A percentile compares a stretch with the other conserved stretches of the same genome.
phyloP scores from a whole-genome alignment of 2,329 filamentous ascomycete species.

The Sordariomycetes sp. region DNA sequence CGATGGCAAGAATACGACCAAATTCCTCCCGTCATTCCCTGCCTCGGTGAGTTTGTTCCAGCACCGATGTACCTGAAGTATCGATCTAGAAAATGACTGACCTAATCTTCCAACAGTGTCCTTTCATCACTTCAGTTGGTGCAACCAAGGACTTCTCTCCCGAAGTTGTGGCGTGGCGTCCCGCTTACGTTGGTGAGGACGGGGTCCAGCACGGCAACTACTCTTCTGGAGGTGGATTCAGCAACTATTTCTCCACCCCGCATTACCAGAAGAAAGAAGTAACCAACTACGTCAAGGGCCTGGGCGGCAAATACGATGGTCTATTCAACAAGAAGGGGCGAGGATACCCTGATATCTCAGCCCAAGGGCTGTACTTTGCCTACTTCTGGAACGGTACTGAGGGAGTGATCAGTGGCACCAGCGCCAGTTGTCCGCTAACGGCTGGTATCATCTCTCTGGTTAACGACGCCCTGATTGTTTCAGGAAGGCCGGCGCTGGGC shows the following conservation, averaged over 20 bases:
- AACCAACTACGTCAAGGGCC: conserved; percentile 23
- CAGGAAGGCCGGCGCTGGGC: conserved; percentile 25
- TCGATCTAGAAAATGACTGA: not conserved
- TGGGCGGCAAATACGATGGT: conserved; percentile 31
- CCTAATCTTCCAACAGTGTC: conserved; percentile 13
- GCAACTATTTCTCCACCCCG: conserved; percentile 32
- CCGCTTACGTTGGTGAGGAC: conserved; percentile 8
- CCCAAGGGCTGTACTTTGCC: conserved; percentile 5
- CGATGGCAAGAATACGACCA: conserved; percentile 43
- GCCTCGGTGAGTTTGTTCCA: conserved; percentile 15
- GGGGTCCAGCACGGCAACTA: conserved; percentile 10
- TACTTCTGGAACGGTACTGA: not conserved
- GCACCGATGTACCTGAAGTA: not conserved
- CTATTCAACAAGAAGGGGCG: conserved; percentile 33
- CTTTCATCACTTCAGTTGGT: conserved; percentile 22
- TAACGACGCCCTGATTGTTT: conserved; percentile 29
- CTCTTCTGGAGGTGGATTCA: conserved; percentile 33
- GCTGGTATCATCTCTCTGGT: conserved; percentile 31
- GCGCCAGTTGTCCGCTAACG: conserved; percentile 29
- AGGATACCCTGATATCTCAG: conserved; percentile 34
- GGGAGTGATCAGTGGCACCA: conserved; percentile 8
- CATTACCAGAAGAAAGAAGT: conserved; percentile 29
- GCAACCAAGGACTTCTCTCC: conserved; percentile 23
- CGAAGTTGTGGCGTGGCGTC: conserved; percentile 2
- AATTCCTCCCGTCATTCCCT: conserved; percentile 47